Base-by-base conservation (phyloP, 225 moss, liverwort and hornwort species). In the Straminergon stramineum region DNA sequence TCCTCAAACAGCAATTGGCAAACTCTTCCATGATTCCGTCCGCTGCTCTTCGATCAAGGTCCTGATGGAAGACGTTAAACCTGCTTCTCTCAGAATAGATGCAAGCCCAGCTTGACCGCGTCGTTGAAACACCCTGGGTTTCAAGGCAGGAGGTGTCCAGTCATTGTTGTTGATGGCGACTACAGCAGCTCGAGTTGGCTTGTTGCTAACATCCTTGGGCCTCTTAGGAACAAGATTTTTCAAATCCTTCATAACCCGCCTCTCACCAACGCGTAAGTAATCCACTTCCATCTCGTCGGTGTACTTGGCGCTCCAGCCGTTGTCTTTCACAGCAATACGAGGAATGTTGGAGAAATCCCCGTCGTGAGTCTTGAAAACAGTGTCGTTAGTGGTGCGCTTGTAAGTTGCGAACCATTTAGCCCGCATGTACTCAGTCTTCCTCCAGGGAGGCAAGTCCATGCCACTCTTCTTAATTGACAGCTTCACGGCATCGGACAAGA, bases 381-480 rank as follows among this genome's bases (percentile, higher is more conserved):
- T 79, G 62, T 93, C 93, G 60, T 95, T 96, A 5, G 95, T 98
- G 13, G 97, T 97, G 35, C 98, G 93, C 87, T 90, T 89, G 84
- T 96, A 96, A 22, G 88, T 84, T 6, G 97, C 93, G 70, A 97
- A 94, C 98, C 98, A 97, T 86, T 96, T 98, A 2, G 96, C 94
- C 65, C 92, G 92, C 89, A 98, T 93, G 91, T 95, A 98, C 55
- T 97, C 97, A 2, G 92, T 91, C 81, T 93, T 97, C 89, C 98
- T 86, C 97, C 97, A 98, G 13, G 98, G 98, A 23, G 98, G 94
- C 51, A 98, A 90, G 79, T 93, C 91, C 95, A 98, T 93, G 37
- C 95, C 97, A 23, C 93, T 92, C 91, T 95, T 96, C 95, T 98
- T 96, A 55, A 96, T 64, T 30, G 96, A 98, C 61, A 90, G 85